Base-by-base conservation (phyloP, 1,284 basidiomycete species). In the Apiotrichum brassicae region DNA sequence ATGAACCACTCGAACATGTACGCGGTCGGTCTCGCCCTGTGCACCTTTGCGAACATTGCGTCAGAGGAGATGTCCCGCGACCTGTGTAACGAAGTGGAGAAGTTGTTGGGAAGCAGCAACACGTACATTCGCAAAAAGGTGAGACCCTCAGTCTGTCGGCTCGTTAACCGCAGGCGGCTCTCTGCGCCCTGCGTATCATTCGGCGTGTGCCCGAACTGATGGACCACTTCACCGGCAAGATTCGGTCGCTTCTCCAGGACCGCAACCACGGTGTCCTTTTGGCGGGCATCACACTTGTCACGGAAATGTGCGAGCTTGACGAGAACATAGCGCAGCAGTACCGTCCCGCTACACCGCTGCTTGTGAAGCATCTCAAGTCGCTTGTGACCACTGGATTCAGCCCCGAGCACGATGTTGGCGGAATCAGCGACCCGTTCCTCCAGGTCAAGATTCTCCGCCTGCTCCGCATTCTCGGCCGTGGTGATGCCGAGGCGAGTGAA, bases 1-100 rank as follows among this genome's bases (percentile, higher is more conserved):
- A 93, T 99, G 91, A 97, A 98, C 73, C 93, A 97, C 75, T 86
- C 93, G 12, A 98, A 97, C 75, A 97, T 97, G 89, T 98, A 97
- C 72, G 89, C 90, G 9, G 95, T 98, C 34, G 95, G 95, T 18
- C 81, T 99, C 45, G 94, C 93, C 2, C 81, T 99, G 36, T 97
- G 93, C 68, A 98, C 95, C 0, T 98, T 99, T 70, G 95, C 94
- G 57, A 97, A 98, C 69, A 98, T 98, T 59, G 90, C 95, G 9
- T 97, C 92, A 12, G 95, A 98, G 73, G 92, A 97, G 74, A 97
- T 97, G 93, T 92, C 92, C 19, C 83, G 92, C 62, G 93, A 97
- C 78, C 77, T 97, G 63, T 87, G 86, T 40, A 93, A 95, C 65
- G 95, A 98, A 77, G 87, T 99, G 60, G 94, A 97, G 76, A 97